Conservation (phyloP, 805 yeast species). For the Yarrowia sp. region DNA sequence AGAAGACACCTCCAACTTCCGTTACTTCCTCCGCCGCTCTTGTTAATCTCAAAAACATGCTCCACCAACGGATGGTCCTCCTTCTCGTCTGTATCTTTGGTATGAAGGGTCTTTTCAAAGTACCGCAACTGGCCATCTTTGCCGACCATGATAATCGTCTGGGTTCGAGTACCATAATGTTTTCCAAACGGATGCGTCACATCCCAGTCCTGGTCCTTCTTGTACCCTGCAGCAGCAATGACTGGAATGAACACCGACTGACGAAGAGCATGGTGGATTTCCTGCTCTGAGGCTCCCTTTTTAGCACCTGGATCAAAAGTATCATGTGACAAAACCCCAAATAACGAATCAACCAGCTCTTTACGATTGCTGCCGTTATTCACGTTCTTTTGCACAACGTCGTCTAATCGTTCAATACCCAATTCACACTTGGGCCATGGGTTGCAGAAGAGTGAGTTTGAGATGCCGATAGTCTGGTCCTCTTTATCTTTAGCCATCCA, state of each 20-base stretch:
- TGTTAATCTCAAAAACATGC: slow-evolving; percentile 1
- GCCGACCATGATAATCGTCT: slow-evolving; percentile 67
- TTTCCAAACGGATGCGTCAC: slow-evolving; percentile 45
- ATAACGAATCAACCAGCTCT: slow-evolving; percentile 50
- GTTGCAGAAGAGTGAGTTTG: slow-evolving; percentile 62
- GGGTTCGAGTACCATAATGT: slow-evolving; percentile 85
- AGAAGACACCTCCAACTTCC: not conserved
- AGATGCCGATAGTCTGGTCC: slow-evolving; percentile 53
- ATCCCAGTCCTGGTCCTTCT: slow-evolving; percentile 22
- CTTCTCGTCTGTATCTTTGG: slow-evolving; percentile 1
- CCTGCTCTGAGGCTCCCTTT: slow-evolving; percentile 3
- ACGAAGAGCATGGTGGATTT: slow-evolving; percentile 42
- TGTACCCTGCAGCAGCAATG: slow-evolving; percentile 28
- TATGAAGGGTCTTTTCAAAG: slow-evolving; percentile 56
- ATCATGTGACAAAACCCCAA: slow-evolving; percentile 54
- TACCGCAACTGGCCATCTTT: slow-evolving; percentile 53
- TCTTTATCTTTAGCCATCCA: slow-evolving; percentile 13
- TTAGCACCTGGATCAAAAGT: slow-evolving; percentile 35
- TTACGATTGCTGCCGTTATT: slow-evolving; percentile 32
- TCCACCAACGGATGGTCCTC: slow-evolving; percentile 13
- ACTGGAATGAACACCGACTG: slow-evolving; percentile 75
- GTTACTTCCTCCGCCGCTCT: not conserved
- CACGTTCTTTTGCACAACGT: slow-evolving; percentile 33
- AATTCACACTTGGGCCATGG: slow-evolving; percentile 73
- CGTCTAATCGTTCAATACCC: slow-evolving; percentile 50